These are phyloP conservation scores for Thalassiosira mediterranea DNA, from an alignment of 352 stramenopile species.

Conservation along the genomic window DNA sequence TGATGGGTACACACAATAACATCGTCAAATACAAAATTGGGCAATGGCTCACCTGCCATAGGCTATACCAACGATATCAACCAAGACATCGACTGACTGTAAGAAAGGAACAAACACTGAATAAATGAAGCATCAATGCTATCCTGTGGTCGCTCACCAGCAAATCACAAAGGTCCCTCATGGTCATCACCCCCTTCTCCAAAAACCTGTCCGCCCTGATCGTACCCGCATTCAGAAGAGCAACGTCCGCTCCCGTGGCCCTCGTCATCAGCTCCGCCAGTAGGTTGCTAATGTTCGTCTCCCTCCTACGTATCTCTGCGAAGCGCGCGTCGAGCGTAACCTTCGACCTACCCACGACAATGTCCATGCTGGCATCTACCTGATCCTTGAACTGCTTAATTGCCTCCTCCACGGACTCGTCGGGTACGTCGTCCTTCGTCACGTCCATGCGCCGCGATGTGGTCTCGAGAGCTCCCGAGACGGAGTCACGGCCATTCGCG, in stretches of 20 bases:
- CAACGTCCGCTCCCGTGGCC: slow-evolving; percentile 50
- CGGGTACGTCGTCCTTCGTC: slow-evolving; percentile 13
- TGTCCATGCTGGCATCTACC: slow-evolving; percentile 51
- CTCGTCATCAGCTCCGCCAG: slow-evolving; percentile 77
- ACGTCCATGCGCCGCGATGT: slow-evolving; percentile 16
- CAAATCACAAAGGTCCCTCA: too few relatives aligned
- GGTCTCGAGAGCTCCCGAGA: slow-evolving; percentile 9
- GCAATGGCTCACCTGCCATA: too few relatives aligned
- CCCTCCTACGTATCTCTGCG: slow-evolving; percentile 54
- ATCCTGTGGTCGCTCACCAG: too few relatives aligned
- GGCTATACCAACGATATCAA: too few relatives aligned
- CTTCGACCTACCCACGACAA: slow-evolving; percentile 52
- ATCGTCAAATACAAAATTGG: too few relatives aligned
- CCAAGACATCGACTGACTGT: too few relatives aligned
- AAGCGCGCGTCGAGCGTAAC: slow-evolving; percentile 63
- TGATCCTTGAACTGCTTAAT: slow-evolving; percentile 37
- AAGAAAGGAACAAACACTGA: too few relatives aligned
- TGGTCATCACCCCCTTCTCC: slow-evolving; percentile 39
- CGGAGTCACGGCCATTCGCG: slow-evolving; percentile 32
- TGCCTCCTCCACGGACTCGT: slow-evolving; percentile 32
- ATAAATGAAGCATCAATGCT: too few relatives aligned
- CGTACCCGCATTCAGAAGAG: slow-evolving; percentile 71
- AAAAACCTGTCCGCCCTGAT: slow-evolving; percentile 66
- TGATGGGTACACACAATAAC: too few relatives aligned
- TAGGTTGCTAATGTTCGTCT: slow-evolving; percentile 79